A percentile compares a stretch with the other conserved stretches of the same genome.
Conservation (phyloP, 352 stramenopile species). For the Globisporangium viniferum region DNA sequence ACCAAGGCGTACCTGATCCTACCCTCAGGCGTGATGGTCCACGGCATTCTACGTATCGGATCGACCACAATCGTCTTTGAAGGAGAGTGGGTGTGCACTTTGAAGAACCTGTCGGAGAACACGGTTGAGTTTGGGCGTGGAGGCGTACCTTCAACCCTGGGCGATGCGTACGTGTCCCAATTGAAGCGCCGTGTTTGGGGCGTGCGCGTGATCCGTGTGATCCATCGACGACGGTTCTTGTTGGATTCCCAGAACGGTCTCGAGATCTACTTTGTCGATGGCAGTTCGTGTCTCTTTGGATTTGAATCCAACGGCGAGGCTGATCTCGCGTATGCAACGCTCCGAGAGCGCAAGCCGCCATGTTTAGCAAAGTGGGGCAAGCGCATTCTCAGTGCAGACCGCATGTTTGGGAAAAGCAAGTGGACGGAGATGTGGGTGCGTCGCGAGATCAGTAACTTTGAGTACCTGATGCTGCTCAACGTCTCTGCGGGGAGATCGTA, state of each 20-base stretch:
- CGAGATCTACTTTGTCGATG: constrained; percentile 86
- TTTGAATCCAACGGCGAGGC: constrained; percentile 63
- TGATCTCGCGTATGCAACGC: constrained; percentile 73
- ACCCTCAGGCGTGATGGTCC: constrained; percentile 66
- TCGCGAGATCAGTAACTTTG: constrained; percentile 91
- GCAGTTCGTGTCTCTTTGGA: constrained; percentile 74
- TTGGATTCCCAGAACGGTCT: constrained; percentile 69
- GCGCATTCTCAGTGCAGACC: constrained; percentile 59
- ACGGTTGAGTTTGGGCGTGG: neutral
- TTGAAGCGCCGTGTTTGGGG: constrained; percentile 75
- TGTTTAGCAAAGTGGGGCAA: constrained; percentile 80
- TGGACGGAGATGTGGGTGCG: constrained; percentile 87
- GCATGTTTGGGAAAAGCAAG: constrained; percentile 77
- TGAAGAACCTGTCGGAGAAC: constrained; percentile 56
- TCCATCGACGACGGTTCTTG: constrained; percentile 73
- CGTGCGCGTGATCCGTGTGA: constrained; percentile 75
- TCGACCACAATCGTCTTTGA: constrained; percentile 77
- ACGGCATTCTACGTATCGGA: constrained; percentile 71
- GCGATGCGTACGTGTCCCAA: constrained; percentile 62
- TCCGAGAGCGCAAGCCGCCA: constrained; percentile 77
- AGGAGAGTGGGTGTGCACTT: constrained; percentile 65
- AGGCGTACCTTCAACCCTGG: constrained; percentile 29
- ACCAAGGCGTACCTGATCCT: constrained; percentile 80
- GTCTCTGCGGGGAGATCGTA: constrained; percentile 94
- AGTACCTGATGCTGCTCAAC: constrained; percentile 97